These are phyloP conservation scores for Pisolithus microcarpus DNA, from an alignment of 768 basidiomycete species.

Conservation along the genomic window DNA sequence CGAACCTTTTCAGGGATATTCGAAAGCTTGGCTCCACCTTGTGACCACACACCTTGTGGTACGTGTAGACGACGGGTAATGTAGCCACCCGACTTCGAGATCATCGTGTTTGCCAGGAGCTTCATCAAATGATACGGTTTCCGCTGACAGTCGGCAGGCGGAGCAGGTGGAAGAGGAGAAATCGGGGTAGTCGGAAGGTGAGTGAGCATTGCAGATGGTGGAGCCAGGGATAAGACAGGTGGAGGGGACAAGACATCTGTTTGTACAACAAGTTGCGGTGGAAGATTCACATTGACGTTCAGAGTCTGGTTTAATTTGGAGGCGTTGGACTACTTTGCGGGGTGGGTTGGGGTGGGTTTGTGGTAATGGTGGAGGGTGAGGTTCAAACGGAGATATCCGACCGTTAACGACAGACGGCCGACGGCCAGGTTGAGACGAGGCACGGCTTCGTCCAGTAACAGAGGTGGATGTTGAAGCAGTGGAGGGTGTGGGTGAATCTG, in stretches of 20 bases:
- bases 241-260: conserved; percentile 43
- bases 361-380: conserved; percentile 47
- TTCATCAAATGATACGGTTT: conserved; percentile 91
- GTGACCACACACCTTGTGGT: conserved; percentile 86
- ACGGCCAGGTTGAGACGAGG: conserved; percentile 72
- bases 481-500: conserved; percentile 35
- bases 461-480: conserved; percentile 31
- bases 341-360: conserved; percentile 32
- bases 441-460: conserved; percentile 46
- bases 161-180: conserved; percentile 68
- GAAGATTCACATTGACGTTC: conserved; percentile 36
- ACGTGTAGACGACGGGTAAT: conserved; percentile 81
- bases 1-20: conserved; percentile 82
- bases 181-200: conserved; percentile 67
- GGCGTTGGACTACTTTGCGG: conserved; percentile 58
- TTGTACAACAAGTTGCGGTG: conserved; percentile 44
- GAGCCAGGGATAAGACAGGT: conserved; percentile 33
- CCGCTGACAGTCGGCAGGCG: conserved; percentile 66
- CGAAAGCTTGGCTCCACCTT: conserved; percentile 77
- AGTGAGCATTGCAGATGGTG: conserved; percentile 39
- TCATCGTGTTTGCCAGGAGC: conserved; percentile 72
- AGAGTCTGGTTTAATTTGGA: conserved; percentile 48
- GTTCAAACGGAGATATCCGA: conserved; percentile 45
- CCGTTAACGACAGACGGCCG: conserved; percentile 53
- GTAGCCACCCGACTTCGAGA: conserved; percentile 75